phyloP scores from a whole-genome alignment of 345 rosid species.

The Populus alba region DNA sequence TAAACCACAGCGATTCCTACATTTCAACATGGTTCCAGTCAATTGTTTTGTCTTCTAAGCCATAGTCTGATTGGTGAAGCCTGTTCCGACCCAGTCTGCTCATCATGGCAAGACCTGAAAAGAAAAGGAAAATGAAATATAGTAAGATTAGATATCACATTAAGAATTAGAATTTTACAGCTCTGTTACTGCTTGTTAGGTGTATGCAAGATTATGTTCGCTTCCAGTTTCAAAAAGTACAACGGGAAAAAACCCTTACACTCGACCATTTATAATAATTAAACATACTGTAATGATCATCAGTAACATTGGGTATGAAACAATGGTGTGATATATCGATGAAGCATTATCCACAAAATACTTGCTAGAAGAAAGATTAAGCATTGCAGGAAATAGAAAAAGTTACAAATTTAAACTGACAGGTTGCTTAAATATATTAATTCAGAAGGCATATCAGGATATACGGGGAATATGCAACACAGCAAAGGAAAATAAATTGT shows the following conservation, averaged over 20 bases:
- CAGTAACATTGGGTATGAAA: no score
- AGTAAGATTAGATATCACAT: not conserved
- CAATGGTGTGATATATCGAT: no score
- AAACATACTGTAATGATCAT: no score
- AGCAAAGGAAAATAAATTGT: not conserved
- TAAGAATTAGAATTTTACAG: not conserved
- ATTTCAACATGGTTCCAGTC: constrained; percentile 60
- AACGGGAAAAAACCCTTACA: no score
- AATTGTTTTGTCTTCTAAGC: constrained; percentile 41
- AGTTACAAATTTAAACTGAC: no score
- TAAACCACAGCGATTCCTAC: constrained; percentile 15
- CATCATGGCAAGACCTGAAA: constrained; percentile 78
- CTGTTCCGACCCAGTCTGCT: constrained; percentile 55
- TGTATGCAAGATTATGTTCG: not conserved
- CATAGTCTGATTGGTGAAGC: constrained; percentile 42
- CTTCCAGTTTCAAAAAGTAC: no score
- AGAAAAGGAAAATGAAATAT: not conserved
- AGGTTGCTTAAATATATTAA: no score
- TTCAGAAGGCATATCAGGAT: not conserved
- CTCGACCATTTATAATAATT: no score
- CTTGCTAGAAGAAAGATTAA: no score
- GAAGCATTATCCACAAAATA: no score
- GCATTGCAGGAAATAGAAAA: no score
- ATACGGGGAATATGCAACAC: not conserved
- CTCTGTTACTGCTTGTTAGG: not conserved